Conservation (phyloP, 257 asterid species). For the Nicotiana benthamiana region DNA sequence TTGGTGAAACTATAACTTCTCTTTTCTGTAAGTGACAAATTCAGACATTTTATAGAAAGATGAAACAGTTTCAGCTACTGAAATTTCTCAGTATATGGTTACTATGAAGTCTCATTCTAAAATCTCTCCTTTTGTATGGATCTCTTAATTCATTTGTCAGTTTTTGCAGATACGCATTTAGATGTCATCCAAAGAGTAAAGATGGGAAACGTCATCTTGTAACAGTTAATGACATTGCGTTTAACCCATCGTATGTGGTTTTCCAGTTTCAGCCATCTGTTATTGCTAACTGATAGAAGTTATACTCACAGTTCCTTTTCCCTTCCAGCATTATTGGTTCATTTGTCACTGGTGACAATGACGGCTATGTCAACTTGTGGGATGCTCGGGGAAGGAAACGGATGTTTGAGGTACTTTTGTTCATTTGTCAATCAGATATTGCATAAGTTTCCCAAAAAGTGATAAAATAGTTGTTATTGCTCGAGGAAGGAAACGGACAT, state of each 20-base stretch:
- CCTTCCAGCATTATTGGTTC: slow-evolving; percentile 38
- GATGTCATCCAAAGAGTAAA: slow-evolving; percentile 68
- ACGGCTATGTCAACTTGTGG: slow-evolving; percentile 69
- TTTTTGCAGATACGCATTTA: slow-evolving; percentile 67
- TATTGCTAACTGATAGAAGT: slow-evolving; percentile 8
- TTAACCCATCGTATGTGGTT: slow-evolving; percentile 63
- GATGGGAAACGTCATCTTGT: slow-evolving; percentile 42
- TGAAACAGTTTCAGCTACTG: neutral
- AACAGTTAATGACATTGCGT: slow-evolving; percentile 74
- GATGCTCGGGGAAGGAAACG: slow-evolving; percentile 64
- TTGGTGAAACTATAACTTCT: neutral
- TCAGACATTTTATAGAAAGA: neutral
- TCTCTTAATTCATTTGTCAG: slow-evolving; percentile 5
- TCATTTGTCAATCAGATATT: slow-evolving; percentile 1
- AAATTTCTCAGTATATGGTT: neutral
- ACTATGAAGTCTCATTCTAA: neutral
- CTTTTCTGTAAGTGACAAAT: neutral
- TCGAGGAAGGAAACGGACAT: slow-evolving; percentile 46
- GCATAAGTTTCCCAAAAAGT: neutral
- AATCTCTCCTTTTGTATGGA: neutral
- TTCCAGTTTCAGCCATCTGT: slow-evolving; percentile 12
- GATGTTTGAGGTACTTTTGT: slow-evolving; percentile 46
- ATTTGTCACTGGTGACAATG: slow-evolving; percentile 71
- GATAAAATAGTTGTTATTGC: slow-evolving; percentile 17
- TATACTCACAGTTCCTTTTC: slow-evolving; percentile 9